Evolutionary conservation across 2,329 filamentous ascomycete genomes (phyloP), one percentile per base, ranked within the genome.

Genomic region (Xylariaceae sp.): DNA sequence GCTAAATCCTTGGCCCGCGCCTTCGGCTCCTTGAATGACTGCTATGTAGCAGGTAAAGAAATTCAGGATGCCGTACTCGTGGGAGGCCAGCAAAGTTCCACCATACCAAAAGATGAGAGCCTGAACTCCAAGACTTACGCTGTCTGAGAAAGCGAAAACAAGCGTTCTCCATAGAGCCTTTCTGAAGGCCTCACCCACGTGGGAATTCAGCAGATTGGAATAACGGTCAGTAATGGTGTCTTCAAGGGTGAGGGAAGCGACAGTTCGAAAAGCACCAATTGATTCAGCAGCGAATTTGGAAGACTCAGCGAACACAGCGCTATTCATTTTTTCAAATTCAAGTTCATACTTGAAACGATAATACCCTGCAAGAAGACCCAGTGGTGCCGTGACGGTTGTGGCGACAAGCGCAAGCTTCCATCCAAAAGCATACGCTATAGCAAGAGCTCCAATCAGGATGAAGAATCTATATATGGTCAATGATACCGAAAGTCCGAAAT

Each of bases 331-430:
- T 57, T 88, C 86, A 54, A 91, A 89, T 56, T 85, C 75, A n/a
- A 84, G 69, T 67, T 88, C 86, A 60, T 82, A 82, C 56, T 73
- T 77, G 59, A 83, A 71, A 1, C 81, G 77, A 68, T 75, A 80
- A 62, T 76, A 84, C 0, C 76, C 77, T 0, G 77, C 74, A 4
- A 68, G 49, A 3, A 83, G 59, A 37, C 77, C 73, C 18, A 84
- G 65, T 0, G 81, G 81, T 48, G 82, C 69, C 5, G 81, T 80
- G 7, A 88, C 82, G 61, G 84, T 87, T 7, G 85, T 73, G 0
- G 82, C 80, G 0, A 92, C 85, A 0, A 91, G 72, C 0, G 86
- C 83, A 7, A 93, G 76, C 67, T 91, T 92, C 89, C 89, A 92
- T 1, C 87, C 86, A 66, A 87, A 91, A 3, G 80, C 75, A 63